Conservation (phyloP, 192 early-diverging fungal genomes). For the Linnemannia hyalina region DNA sequence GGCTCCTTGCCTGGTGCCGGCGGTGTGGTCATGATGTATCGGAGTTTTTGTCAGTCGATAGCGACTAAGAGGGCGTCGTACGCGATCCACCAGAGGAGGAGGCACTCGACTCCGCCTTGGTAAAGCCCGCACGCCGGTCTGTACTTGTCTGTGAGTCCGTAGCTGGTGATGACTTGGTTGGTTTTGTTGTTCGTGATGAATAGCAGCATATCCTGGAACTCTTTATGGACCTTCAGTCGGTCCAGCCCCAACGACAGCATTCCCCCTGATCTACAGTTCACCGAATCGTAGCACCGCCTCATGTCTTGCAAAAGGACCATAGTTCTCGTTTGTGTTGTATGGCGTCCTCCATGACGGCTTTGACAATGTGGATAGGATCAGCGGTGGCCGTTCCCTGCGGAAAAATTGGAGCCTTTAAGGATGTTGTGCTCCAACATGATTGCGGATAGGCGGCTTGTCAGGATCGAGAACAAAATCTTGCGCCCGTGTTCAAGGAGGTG, state of each 20-base stretch:
- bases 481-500: conserved; percentile 8
- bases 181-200: not conserved
- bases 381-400: conserved; percentile 10
- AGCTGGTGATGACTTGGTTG: conserved; percentile 20
- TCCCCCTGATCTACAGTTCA: not conserved
- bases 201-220: not conserved
- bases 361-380: conserved; percentile 21
- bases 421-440: too few relatives aligned
- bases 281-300: conserved; percentile 9
- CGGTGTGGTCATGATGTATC: not conserved
- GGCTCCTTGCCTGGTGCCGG: not conserved
- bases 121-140: conserved; percentile 14
- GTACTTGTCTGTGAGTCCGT: conserved; percentile 11
- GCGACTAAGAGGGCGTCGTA: conserved; percentile 14
- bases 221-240: not conserved
- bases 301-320: conserved; percentile 22
- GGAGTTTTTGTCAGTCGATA: not conserved
- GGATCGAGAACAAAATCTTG: conserved; percentile 9
- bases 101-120: conserved; percentile 35
- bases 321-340: conserved; percentile 7
- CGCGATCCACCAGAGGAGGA: conserved; percentile 6
- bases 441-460: too few relatives aligned
- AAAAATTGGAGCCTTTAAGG: conserved; percentile 13
- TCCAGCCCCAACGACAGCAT: not conserved
- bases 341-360: conserved; percentile 29